phyloP scores from a whole-genome alignment of 805 yeast species.

The Torulaspora gathmanii region DNA sequence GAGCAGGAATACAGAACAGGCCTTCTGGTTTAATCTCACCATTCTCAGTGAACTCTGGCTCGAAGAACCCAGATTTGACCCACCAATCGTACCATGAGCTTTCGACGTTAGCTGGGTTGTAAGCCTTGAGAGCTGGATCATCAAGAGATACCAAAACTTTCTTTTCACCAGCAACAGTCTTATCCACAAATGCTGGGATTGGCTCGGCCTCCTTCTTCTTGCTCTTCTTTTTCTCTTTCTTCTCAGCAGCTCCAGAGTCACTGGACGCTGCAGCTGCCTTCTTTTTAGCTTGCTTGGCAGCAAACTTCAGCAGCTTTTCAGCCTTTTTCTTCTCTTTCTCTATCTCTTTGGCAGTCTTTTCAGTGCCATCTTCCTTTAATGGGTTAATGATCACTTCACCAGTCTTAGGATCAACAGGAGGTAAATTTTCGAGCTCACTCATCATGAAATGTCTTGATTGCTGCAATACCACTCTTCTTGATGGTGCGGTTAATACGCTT shows the following conservation, averaged over 20 bases:
- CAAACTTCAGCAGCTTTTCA: constrained; percentile 79
- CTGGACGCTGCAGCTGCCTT: constrained; percentile 30
- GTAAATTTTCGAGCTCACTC: constrained; percentile 33
- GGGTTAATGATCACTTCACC: constrained; percentile 38
- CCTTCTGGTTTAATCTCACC: constrained; percentile 82
- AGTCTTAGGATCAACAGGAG: constrained; percentile 36
- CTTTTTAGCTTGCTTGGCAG: constrained; percentile 76
- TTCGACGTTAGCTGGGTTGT: constrained; percentile 88
- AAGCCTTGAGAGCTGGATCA: constrained; percentile 90
- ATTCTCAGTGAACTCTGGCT: constrained; percentile 73
- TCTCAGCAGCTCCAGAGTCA: constrained; percentile 57
- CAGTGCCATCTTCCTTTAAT: constrained; percentile 41
- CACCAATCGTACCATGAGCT: constrained; percentile 98
- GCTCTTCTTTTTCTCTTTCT: constrained; percentile 54
- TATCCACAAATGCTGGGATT: constrained; percentile 79
- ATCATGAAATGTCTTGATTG: constrained; percentile 21
- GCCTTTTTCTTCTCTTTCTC: constrained; percentile 87
- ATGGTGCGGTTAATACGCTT: not conserved
- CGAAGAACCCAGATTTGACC: constrained; percentile 80
- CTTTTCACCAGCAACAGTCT: constrained; percentile 85
- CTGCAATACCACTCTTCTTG: constrained; percentile 1
- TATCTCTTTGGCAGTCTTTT: constrained; percentile 71
- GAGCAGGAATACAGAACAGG: constrained; percentile 87
- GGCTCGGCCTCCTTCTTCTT: constrained; percentile 66
- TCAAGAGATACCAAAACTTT: constrained; percentile 81